Conservation (phyloP, 192 early-diverging fungal species). For the Linnemannia zychae region DNA sequence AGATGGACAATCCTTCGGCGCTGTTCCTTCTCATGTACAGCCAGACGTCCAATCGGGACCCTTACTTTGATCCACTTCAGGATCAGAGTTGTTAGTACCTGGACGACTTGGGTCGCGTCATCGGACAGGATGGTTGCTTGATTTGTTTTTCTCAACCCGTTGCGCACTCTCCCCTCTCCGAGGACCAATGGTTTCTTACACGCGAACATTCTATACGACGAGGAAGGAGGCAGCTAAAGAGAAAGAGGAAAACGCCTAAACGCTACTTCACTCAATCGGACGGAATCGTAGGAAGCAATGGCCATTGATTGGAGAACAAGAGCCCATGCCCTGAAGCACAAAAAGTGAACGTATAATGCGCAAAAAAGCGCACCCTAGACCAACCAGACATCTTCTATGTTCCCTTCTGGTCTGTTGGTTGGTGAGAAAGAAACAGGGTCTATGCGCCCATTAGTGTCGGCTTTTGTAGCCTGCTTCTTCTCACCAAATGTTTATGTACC, state of each 20-base stretch:
- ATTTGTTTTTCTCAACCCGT: neutral
- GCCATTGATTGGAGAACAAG: slow-evolving; percentile 2
- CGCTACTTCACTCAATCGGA: neutral
- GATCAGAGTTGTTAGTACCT: neutral
- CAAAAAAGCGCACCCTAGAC: neutral
- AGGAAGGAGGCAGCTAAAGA: too few species aligned
- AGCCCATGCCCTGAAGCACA: neutral
- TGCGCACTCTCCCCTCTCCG: neutral
- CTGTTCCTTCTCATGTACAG: neutral
- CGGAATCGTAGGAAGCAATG: neutral
- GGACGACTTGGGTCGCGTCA: neutral
- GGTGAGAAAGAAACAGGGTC: neutral
- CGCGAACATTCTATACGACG: neutral
- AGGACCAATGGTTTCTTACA: neutral
- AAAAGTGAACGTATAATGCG: neutral
- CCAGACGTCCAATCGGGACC: neutral
- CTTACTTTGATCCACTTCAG: neutral
- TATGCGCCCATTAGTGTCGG: neutral
- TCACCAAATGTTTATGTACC: slow-evolving; percentile 1
- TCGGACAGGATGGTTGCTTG: neutral
- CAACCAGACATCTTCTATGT: neutral
- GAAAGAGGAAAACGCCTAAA: neutral
- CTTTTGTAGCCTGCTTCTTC: neutral
- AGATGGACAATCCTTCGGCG: neutral
- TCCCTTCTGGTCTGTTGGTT: too few species aligned